phyloP scores from a whole-genome alignment of 345 rosid species.

The Eucalyptus pauciflora region DNA sequence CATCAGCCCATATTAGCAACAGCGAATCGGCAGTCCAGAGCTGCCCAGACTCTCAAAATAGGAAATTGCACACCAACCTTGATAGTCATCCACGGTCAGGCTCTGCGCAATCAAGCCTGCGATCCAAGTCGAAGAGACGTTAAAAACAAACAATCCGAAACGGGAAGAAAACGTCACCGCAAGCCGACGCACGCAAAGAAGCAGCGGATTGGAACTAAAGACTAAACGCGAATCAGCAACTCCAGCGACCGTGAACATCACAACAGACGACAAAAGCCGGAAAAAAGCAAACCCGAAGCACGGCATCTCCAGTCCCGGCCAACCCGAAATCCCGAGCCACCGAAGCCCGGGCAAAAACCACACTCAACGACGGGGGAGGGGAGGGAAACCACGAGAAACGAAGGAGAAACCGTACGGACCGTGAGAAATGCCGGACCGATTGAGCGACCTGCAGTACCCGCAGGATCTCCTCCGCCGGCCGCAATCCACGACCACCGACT shows the following conservation, averaged over 20 bases:
- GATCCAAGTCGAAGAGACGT: not conserved
- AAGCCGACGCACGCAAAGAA: not conserved
- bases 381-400: not conserved
- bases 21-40: not conserved
- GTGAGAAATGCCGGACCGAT: slow-evolving; percentile 45
- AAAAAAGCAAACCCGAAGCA: not conserved
- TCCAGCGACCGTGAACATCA: not conserved
- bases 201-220: not conserved
- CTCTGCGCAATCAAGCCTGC: slow-evolving; percentile 66
- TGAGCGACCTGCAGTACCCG: slow-evolving; percentile 64
- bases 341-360: not conserved
- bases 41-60: not conserved
- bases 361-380: not conserved
- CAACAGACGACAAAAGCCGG: not conserved
- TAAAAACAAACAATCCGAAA: not conserved
- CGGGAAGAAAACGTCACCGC: not conserved
- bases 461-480: slow-evolving; percentile 46
- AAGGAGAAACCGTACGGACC: slow-evolving; percentile 27
- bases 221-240: not conserved
- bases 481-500: slow-evolving; percentile 47
- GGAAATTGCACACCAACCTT: slow-evolving; percentile 37
- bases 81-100: slow-evolving; percentile 82
- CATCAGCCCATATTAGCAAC: not conserved
- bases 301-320: not conserved
- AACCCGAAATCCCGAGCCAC: not conserved